phyloP scores from a whole-genome alignment of 2,329 filamentous ascomycete species.

The Aspergillus fijiensis region DNA sequence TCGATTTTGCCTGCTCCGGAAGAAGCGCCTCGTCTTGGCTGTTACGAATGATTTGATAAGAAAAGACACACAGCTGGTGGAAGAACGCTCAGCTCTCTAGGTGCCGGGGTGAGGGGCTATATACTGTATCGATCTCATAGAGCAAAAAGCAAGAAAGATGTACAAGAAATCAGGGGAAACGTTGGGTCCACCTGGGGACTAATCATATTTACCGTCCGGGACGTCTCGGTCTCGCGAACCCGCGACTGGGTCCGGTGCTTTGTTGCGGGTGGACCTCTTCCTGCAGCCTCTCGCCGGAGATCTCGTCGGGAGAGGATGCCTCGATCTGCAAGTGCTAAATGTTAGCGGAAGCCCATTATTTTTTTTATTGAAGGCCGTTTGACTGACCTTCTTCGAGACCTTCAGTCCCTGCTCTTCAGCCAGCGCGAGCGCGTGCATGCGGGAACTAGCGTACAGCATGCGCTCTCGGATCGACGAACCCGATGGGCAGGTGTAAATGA shows the following conservation, averaged over 20 bases:
- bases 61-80: not conserved
- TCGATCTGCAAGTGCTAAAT: slow-evolving; percentile 48
- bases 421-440: slow-evolving; percentile 53
- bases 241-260: slow-evolving; percentile 49
- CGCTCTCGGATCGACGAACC: slow-evolving; percentile 63
- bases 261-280: slow-evolving; percentile 55
- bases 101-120: slow-evolving; percentile 1
- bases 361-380: slow-evolving; percentile 1
- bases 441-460: slow-evolving; percentile 64
- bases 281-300: slow-evolving; percentile 53
- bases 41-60: slow-evolving; percentile 13
- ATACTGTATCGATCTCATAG: slow-evolving; percentile 7
- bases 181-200: slow-evolving; percentile 1
- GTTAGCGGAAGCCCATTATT: slow-evolving; percentile 19
- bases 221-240: slow-evolving; percentile 64
- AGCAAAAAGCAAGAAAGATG: not conserved
- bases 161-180: slow-evolving; percentile 5
- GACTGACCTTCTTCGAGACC: slow-evolving; percentile 55
- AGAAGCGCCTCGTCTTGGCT: not conserved
- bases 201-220: slow-evolving; percentile 50
- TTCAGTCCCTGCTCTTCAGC: slow-evolving; percentile 58
- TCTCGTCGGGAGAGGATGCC: slow-evolving; percentile 58
- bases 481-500: slow-evolving; percentile 65
- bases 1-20: slow-evolving; percentile 1
- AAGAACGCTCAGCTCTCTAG: not conserved